Percentiles rank a stretch among this genome's conserved stretches.
phyloP scores from a whole-genome alignment of 139 green algal species.

The Diplosphaera chodatii region DNA sequence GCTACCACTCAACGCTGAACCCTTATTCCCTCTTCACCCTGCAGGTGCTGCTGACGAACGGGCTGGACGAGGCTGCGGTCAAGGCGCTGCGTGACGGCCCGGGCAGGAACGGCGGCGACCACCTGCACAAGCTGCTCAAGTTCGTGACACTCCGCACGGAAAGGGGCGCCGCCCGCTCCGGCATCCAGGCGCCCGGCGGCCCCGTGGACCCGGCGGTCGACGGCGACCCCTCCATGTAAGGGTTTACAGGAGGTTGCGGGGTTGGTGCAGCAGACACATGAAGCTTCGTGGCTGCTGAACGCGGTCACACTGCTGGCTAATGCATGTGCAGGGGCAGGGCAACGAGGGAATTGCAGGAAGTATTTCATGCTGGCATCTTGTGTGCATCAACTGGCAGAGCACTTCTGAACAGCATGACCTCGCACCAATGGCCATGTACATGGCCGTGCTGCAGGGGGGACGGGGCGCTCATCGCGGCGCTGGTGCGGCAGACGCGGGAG shows the following conservation, averaged over 20 bases:
- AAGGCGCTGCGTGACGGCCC: slow-evolving; percentile 29
- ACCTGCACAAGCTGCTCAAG: slow-evolving; percentile 42
- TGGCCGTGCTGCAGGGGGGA: slow-evolving; percentile 35
- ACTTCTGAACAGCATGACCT: too few relatives aligned
- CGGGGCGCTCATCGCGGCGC: slow-evolving; percentile 32
- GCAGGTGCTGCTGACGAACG: slow-evolving; percentile 47
- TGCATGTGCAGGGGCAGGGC: too few relatives aligned
- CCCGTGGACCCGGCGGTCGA: slow-evolving; percentile 50
- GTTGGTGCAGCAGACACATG: too few relatives aligned
- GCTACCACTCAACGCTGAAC: too few relatives aligned
- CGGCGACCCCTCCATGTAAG: slow-evolving; percentile 31
- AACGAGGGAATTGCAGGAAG: too few relatives aligned
- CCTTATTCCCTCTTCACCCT: too few relatives aligned
- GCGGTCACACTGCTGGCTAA: too few relatives aligned
- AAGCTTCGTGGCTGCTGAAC: too few relatives aligned
- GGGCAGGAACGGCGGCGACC: slow-evolving; percentile 17
- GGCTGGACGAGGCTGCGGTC: slow-evolving; percentile 25
- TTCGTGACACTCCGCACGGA: slow-evolving; percentile 49
- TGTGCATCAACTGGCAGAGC: background rate
- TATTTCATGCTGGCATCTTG: too few relatives aligned
- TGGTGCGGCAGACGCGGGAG: slow-evolving; percentile 45
- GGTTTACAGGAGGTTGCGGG: too few relatives aligned
- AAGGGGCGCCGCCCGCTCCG: slow-evolving; percentile 21
- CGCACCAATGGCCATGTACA: too few relatives aligned
- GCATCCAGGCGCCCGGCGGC: slow-evolving; percentile 58